Percentiles rank a stretch among this genome's conserved stretches.
Evolutionary conservation across 2,329 filamentous ascomycete genomes (phyloP).

Genomic region (Beauveria bassiana): DNA sequence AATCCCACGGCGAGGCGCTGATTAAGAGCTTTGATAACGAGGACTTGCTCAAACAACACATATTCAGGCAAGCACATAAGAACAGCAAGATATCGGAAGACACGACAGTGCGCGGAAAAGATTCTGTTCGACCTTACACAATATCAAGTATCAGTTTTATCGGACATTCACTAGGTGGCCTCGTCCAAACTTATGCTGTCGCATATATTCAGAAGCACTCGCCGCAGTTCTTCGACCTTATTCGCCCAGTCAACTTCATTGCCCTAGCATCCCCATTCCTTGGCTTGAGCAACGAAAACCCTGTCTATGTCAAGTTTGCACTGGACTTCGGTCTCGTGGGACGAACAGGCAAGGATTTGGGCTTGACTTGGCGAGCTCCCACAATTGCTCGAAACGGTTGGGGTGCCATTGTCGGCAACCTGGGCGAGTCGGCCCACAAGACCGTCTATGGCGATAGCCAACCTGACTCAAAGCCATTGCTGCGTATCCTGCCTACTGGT

Average conservation of each 20-base stretch:
- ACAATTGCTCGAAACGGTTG: slow-evolving; percentile 79
- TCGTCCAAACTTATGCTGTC: slow-evolving; percentile 88
- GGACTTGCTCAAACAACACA: slow-evolving; percentile 37
- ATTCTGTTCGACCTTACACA: slow-evolving; percentile 55
- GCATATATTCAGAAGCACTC: slow-evolving; percentile 97
- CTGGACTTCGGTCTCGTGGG: slow-evolving; percentile 93
- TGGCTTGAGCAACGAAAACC: slow-evolving; percentile 93
- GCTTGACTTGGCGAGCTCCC: slow-evolving; percentile 87
- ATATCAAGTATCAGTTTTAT: slow-evolving; percentile 95
- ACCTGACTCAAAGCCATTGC: slow-evolving; percentile 77
- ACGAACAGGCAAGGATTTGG: slow-evolving; percentile 90
- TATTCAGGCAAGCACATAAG: slow-evolving; percentile 43
- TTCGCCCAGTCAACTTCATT: slow-evolving; percentile 86
- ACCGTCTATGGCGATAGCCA: slow-evolving; percentile 53
- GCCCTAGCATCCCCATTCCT: slow-evolving; percentile 80
- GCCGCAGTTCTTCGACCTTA: slow-evolving; percentile 78
- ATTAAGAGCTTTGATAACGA: slow-evolving; percentile 29
- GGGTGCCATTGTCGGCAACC: slow-evolving; percentile 77
- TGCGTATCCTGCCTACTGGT: slow-evolving; percentile 83
- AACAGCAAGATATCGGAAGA: slow-evolving; percentile 53
- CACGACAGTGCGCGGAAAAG: slow-evolving; percentile 42
- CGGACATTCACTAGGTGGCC: slow-evolving; percentile 81
- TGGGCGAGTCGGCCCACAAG: slow-evolving; percentile 60
- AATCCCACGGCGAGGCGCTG: slow-evolving; percentile 39
- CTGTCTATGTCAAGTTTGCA: slow-evolving; percentile 93